Conservation (phyloP, 306 rosid genomes). For the Prunus dulcis region DNA sequence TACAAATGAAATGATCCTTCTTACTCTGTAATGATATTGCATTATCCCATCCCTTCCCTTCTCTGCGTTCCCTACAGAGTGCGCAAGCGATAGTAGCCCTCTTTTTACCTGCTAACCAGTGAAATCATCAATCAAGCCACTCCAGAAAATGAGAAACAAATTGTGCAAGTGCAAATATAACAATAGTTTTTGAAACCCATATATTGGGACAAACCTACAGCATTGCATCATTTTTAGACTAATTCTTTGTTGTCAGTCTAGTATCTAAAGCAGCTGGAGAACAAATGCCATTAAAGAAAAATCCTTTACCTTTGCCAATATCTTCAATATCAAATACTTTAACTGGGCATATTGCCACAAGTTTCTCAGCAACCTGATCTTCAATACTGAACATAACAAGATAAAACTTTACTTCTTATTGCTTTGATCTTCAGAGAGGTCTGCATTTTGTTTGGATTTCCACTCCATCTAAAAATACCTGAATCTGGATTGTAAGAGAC, state of each 20-base stretch:
- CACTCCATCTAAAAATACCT: no score
- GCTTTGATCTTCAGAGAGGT: no score
- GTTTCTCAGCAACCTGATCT: no score
- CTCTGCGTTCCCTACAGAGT: slow-evolving; percentile 94
- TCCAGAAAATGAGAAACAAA: background rate
- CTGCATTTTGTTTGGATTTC: no score
- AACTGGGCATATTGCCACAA: slow-evolving; percentile 62
- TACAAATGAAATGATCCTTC: slow-evolving; percentile 88
- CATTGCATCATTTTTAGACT: background rate
- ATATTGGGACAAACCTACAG: slow-evolving; percentile 14
- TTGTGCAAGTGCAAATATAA: background rate
- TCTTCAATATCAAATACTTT: slow-evolving; percentile 90
- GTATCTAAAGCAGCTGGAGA: slow-evolving; percentile 9
- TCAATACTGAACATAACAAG: no score
- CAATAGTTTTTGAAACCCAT: background rate
- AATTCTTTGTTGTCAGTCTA: slow-evolving; percentile 1
- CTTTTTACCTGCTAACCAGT: slow-evolving; percentile 52
- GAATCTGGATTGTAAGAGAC: no score
- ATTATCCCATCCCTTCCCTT: slow-evolving; percentile 77
- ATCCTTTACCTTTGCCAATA: slow-evolving; percentile 64
- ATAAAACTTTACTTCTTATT: no score
- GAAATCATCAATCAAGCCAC: slow-evolving; percentile 17
- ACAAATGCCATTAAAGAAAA: slow-evolving; percentile 2
- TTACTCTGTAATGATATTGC: slow-evolving; percentile 71
- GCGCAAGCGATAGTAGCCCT: slow-evolving; percentile 65